These are phyloP conservation scores for Neurospora sp. DNA, from an alignment of 495 filamentous ascomycete species.

Conservation along the genomic window DNA sequence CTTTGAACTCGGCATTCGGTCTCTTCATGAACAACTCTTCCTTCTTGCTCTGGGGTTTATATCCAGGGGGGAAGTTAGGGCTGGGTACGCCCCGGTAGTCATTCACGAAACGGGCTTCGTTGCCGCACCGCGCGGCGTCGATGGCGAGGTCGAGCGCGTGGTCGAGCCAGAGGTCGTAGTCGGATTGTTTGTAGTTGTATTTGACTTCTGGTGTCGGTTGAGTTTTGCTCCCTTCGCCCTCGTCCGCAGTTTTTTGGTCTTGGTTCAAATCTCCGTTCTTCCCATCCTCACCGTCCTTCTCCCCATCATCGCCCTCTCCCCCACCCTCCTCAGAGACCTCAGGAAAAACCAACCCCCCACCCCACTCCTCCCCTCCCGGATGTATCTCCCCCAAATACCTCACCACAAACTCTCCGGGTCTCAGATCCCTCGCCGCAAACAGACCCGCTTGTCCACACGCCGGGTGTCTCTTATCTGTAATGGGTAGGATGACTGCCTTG, in stretches of 20 bases:
- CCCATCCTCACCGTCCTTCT: neutral
- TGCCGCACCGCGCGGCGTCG: constrained; percentile 51
- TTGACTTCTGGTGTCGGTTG: too few species aligned
- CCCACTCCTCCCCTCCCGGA: constrained; percentile 11
- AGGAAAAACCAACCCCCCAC: neutral
- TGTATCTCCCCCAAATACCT: constrained; percentile 60
- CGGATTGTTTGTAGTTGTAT: constrained; percentile 34
- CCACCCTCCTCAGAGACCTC: neutral
- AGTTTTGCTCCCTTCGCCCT: too few species aligned
- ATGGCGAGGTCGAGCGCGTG: constrained; percentile 43
- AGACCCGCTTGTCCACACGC: constrained; percentile 55
- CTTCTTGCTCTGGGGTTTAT: neutral
- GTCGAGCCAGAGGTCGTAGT: constrained; percentile 61
- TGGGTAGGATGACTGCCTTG: constrained; percentile 43
- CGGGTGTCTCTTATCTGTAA: constrained; percentile 46
- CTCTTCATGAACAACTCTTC: constrained; percentile 4
- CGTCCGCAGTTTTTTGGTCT: too few species aligned
- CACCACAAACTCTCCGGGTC: constrained; percentile 47
- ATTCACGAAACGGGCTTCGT: constrained; percentile 64
- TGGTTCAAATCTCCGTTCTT: too few species aligned
- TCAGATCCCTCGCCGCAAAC: constrained; percentile 48
- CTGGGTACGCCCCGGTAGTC: constrained; percentile 56
- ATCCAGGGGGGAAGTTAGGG: neutral
- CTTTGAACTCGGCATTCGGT: constrained; percentile 54
- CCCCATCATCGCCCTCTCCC: neutral